Evolutionary conservation across 2,329 filamentous ascomycete species (phyloP), one percentile per base, ranked within the genome.

Genomic region (Coniochaeta prunicola): DNA sequence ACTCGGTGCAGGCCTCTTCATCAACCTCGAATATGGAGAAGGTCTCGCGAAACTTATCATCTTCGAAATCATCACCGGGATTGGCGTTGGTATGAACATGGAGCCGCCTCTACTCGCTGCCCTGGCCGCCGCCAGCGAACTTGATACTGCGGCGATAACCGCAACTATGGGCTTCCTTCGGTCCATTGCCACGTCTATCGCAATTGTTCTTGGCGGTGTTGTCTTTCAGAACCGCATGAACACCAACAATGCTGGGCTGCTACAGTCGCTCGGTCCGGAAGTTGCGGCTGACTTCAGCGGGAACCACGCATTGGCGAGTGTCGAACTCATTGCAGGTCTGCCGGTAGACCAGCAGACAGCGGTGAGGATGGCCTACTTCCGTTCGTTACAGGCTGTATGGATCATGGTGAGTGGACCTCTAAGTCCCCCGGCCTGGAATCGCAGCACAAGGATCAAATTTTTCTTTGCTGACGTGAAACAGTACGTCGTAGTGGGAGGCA

Each of bases 191-290:
- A 89, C 85, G 0, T 81, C 85, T 2, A 81, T 87, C 21, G 86
- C 85, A 0, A 81, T 91, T 57, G 88, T 91, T 1, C 77, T 92
- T 40, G 90, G 90, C 26, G 85, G 88, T n/a, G 88, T 91, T 53
- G 81, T 92, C 38, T 92, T 92, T 74, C 86, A 91, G 72, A 92
- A 92, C 69, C 75, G 81, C 60, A 90, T 91, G 85, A 73, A 83
- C 63, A 76, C 75, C 53, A 81, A 84, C 64, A 76, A 79, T 30
- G 66, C 73, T 4, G 66, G 68, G 9, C 77, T 89, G 31, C 70
- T 73, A 24, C 65, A 72, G 31, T 71, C 79, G 4, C 76, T 90
- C 0, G 81, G 81, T 0, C 72, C 75, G 0, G 65, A 78, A 10
- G 13, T 54, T 9, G 60, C 60, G 0, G 61, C 68, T 2, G 67